Evolutionary conservation across 2,329 filamentous ascomycete species (phyloP), one percentile per base, ranked within the genome.

Genomic region (Thermoascus crustaceus): DNA sequence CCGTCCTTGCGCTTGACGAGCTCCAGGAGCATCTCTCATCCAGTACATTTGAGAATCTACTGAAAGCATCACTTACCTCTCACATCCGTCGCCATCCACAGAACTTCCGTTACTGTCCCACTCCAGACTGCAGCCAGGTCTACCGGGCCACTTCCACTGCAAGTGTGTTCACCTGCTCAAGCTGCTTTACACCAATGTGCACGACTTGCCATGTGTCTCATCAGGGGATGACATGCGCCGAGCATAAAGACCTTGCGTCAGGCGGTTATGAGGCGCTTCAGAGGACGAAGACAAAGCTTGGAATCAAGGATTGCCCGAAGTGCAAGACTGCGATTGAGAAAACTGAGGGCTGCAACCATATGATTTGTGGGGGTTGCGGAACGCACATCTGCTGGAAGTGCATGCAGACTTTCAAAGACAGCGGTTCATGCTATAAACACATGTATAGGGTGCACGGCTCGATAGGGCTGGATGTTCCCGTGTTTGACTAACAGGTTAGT

Each of bases 61-160:
- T 68, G 4, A 39, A 58, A n/a, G 42, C 45, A 1, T 63, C 63
- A 0, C 63, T 67, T 34, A 37, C 43, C 3, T 46, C 53, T 0
- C 55, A 67, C 38, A 41, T 68, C 22, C 52, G 49, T 4, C 52
- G 41, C 4, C 49, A 55, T 19, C 57, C 59, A 1, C 24, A 49
- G 7, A 24, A 40, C 1, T 48, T 70, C 7, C 55, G 49, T 3
- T 60, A 59, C 41, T 72, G 68, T 34, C 61, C 65, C 2, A 66
- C 62, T 0, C 55, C 65, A 0, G 64, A 68, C 42, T 72, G 68
- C 37, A 50, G 43, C 4, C 55, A 58, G 11, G 45, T 69, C 7
- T 72, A 71, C 42, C 61, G 66, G 5, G 33, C 40, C 10, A 35
- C 33, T 11, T 26, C 26, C 4, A 14, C 38, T 3, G 40, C 41